Percentiles rank a stretch among this genome's conserved stretches.
Evolutionary conservation across 1,284 basidiomycete species (phyloP).

Genomic region (Leccinum colubrinum): DNA sequence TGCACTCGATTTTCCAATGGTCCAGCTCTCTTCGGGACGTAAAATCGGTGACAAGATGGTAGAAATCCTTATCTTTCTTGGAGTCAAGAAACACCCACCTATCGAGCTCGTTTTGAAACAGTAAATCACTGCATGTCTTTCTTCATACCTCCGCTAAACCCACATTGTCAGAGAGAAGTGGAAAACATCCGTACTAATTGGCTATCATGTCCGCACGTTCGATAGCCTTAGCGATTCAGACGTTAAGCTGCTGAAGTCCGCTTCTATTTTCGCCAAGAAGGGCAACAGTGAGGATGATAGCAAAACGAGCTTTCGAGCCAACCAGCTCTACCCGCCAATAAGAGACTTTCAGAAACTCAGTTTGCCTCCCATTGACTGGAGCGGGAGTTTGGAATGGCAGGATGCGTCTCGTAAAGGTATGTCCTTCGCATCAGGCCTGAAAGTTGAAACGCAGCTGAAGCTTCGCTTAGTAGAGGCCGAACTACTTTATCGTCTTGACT

Average conservation of each 20-base stretch:
- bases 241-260: constrained; percentile 49
- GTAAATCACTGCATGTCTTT: too few relatives aligned
- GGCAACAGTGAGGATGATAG: neutral
- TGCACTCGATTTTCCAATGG: constrained; percentile 54
- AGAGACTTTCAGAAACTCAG: constrained; percentile 69
- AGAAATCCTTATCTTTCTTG: constrained; percentile 69
- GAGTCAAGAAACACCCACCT: constrained; percentile 73
- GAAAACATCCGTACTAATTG: constrained; percentile 69
- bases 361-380: constrained; percentile 81
- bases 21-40: constrained; percentile 63
- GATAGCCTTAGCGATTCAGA: constrained; percentile 26
- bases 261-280: constrained; percentile 64
- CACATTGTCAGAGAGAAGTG: constrained; percentile 61
- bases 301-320: constrained; percentile 48
- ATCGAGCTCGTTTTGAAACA: too few relatives aligned
- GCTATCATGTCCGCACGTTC: constrained; percentile 78
- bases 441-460: constrained; percentile 5
- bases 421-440: neutral
- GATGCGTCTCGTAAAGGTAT: constrained; percentile 17
- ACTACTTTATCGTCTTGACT: constrained; percentile 73
- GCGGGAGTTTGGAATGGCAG: constrained; percentile 67
- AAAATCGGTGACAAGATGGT: constrained; percentile 42
- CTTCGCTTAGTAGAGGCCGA: neutral
- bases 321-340: constrained; percentile 80
- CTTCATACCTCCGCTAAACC: neutral